Evolutionary conservation across 2,329 filamentous ascomycete genomes (phyloP).

Genomic region (Coccinonectria pachysandricola): DNA sequence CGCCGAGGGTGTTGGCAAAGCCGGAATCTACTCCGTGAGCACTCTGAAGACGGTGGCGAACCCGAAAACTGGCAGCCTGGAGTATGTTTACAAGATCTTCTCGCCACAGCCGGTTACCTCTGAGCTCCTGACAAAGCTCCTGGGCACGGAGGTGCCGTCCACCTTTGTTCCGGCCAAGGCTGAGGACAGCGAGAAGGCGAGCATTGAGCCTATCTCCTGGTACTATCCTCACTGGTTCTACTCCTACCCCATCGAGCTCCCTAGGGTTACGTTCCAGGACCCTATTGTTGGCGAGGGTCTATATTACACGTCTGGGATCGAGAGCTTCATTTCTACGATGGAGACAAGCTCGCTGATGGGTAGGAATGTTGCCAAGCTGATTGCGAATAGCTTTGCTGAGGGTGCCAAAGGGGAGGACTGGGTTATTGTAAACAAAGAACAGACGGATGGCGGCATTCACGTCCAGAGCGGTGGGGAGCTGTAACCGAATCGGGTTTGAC

Average conservation of each 20-base stretch:
- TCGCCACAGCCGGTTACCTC: conserved; percentile 43
- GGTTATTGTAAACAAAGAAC: background rate
- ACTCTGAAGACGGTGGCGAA: conserved; percentile 57
- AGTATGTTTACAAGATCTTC: conserved; percentile 58
- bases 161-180: conserved; percentile 22
- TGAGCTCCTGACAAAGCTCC: conserved; percentile 41
- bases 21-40: conserved; percentile 80
- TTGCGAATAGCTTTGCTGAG: conserved; percentile 48
- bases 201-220: conserved; percentile 56
- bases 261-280: conserved; percentile 79
- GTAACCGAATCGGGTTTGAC: conserved; percentile 5
- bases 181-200: conserved; percentile 25
- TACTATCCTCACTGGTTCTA: conserved; percentile 68
- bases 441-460: conserved; percentile 3
- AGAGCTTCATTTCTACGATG: conserved; percentile 95
- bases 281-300: conserved; percentile 55
- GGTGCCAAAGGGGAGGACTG: conserved; percentile 10
- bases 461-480: conserved; percentile 8
- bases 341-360: conserved; percentile 92
- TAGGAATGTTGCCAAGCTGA: conserved; percentile 66
- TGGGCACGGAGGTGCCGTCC: conserved; percentile 38
- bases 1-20: conserved; percentile 53
- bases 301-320: conserved; percentile 68
- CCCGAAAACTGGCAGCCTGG: conserved; percentile 40
- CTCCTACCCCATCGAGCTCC: conserved; percentile 77